These are phyloP conservation scores for Forsythia suspensa DNA, from an alignment of 257 asterid genomes.

Conservation along the genomic window DNA sequence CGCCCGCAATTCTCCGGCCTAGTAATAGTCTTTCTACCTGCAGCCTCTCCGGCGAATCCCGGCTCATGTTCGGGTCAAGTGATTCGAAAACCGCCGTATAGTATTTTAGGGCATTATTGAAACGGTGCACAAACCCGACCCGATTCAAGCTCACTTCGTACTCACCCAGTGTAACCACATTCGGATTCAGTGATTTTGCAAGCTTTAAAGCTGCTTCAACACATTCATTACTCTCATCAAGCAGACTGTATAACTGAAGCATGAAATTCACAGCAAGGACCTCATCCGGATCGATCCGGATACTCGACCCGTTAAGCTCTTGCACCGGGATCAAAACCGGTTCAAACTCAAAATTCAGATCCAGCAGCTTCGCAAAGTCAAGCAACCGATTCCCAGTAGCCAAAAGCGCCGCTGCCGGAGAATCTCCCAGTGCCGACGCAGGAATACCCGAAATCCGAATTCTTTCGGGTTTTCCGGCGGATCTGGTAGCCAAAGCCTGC, in stretches of 20 bases:
- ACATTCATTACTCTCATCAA: slow-evolving; percentile 54
- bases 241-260: slow-evolving; percentile 77
- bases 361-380: slow-evolving; percentile 74
- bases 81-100: slow-evolving; percentile 85
- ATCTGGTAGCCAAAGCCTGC: slow-evolving; percentile 92
- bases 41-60: slow-evolving; percentile 73
- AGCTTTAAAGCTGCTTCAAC: slow-evolving; percentile 66
- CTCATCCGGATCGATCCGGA: slow-evolving; percentile 73
- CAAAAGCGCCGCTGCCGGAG: slow-evolving; percentile 56
- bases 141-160: slow-evolving; percentile 70
- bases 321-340: slow-evolving; percentile 66
- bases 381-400: slow-evolving; percentile 92
- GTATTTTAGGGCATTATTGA: slow-evolving; percentile 69
- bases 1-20: slow-evolving; percentile 70
- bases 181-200: slow-evolving; percentile 73
- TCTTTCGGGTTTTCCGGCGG: slow-evolving; percentile 73
- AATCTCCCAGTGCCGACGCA: slow-evolving; percentile 63
- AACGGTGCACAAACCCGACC: slow-evolving; percentile 61
- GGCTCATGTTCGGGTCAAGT: slow-evolving; percentile 61
- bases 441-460: slow-evolving; percentile 90
- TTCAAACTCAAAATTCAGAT: slow-evolving; percentile 82
- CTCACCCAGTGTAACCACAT: slow-evolving; percentile 84
- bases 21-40: slow-evolving; percentile 62
- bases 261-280: slow-evolving; percentile 73
- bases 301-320: slow-evolving; percentile 49